phyloP scores from a whole-genome alignment of 805 yeast species.

The Wickerhamomyces silvicola region DNA sequence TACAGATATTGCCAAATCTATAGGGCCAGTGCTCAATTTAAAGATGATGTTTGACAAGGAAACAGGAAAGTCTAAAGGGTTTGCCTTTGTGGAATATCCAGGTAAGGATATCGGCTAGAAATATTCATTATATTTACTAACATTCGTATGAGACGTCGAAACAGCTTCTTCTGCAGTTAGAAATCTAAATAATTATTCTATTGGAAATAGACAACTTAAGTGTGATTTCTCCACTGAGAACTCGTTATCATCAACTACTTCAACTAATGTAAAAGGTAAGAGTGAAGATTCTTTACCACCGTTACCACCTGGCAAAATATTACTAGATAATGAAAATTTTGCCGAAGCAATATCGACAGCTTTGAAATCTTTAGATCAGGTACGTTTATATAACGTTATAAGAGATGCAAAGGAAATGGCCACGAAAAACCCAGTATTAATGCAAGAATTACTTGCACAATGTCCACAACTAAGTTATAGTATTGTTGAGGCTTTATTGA shows the following conservation, averaged over 20 bases:
- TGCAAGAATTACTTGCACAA: conserved; percentile 52
- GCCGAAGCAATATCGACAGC: conserved; percentile 38
- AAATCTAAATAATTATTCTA: conserved; percentile 70
- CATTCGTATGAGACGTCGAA: conserved; percentile 42
- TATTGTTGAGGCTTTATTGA: conserved; percentile 63
- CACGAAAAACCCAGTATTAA: conserved; percentile 46
- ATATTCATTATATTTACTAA: neutral
- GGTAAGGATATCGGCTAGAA: conserved; percentile 26
- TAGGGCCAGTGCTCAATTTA: conserved; percentile 77
- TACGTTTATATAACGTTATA: conserved; percentile 41
- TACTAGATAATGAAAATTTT: conserved; percentile 24
- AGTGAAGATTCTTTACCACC: conserved; percentile 34
- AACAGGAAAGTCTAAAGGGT: conserved; percentile 88
- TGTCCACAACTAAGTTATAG: conserved; percentile 84
- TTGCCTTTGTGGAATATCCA: conserved; percentile 77
- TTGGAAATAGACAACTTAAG: conserved; percentile 64
- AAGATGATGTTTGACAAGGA: conserved; percentile 79
- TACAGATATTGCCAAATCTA: conserved; percentile 68
- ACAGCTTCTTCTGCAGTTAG: conserved; percentile 90
- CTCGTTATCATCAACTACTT: conserved; percentile 11
- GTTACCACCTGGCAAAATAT: conserved; percentile 48
- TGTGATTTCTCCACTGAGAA: conserved; percentile 68
- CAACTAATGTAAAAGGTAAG: conserved; percentile 7
- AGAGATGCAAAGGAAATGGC: conserved; percentile 57
- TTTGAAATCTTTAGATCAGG: conserved; percentile 39